These are phyloP conservation scores for Toxoplasma gondii DNA, from an alignment of 169 alveolate species.

Conservation along the genomic window DNA sequence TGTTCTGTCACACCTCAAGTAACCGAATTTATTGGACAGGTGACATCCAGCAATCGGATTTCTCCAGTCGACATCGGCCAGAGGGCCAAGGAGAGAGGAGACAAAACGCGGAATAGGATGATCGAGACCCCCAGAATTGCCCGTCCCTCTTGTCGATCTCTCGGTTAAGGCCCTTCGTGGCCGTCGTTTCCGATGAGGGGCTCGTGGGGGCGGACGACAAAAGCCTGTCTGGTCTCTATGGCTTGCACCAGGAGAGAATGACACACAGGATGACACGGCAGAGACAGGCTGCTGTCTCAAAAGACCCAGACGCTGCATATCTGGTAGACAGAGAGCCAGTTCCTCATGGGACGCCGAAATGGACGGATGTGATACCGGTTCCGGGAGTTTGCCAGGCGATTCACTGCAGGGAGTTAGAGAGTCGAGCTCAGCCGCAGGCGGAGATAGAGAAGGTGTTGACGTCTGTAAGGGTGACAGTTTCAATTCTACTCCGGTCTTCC, in stretches of 20 bases:
- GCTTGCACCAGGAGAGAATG: not conserved
- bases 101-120: not conserved
- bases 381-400: too few species aligned
- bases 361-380: too few species aligned
- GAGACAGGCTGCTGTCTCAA: not conserved
- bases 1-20: not conserved
- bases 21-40: conserved; percentile 14
- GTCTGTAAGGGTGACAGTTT: too few species aligned
- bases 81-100: not conserved
- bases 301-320: too few species aligned
- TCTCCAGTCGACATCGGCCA: not conserved
- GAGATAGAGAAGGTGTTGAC: too few species aligned
- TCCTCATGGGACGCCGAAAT: too few species aligned
- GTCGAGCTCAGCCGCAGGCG: too few species aligned
- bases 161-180: not conserved
- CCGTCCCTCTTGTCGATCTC: not conserved
- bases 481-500: too few species aligned
- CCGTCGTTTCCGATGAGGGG: not conserved
- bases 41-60: not conserved
- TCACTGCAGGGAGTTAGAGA: too few species aligned
- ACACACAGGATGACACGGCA: not conserved
- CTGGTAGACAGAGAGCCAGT: too few species aligned
- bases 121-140: not conserved
- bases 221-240: not conserved
- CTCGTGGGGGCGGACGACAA: not conserved